These are phyloP conservation scores for Pythium vanterpoolii DNA, from an alignment of 352 stramenopile species.

Conservation along the genomic window DNA sequence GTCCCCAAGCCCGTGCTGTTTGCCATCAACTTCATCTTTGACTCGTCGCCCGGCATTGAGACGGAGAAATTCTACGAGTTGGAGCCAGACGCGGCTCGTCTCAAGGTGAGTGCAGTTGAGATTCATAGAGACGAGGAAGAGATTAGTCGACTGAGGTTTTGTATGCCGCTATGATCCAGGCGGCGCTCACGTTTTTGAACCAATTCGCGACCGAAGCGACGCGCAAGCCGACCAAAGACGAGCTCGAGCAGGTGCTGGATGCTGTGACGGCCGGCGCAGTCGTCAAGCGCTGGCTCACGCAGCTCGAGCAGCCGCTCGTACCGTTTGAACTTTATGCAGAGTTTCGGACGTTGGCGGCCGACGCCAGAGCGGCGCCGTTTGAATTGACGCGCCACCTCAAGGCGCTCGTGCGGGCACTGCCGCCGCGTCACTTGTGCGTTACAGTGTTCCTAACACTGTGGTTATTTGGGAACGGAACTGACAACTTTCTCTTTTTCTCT, in stretches of 20 bases:
- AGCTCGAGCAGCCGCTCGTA: slow-evolving; percentile 64
- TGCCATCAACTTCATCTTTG: slow-evolving; percentile 82
- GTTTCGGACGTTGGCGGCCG: slow-evolving; percentile 41
- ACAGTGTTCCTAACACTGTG: slow-evolving; percentile 11
- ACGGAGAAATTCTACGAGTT: slow-evolving; percentile 69
- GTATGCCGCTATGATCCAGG: too few relatives aligned
- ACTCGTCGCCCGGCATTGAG: slow-evolving; percentile 76
- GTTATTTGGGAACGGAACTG: neutral
- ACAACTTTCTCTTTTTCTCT: neutral
- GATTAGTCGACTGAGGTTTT: too few relatives aligned
- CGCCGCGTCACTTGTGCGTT: slow-evolving; percentile 63
- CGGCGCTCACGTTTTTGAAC: slow-evolving; percentile 61
- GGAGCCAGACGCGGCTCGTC: slow-evolving; percentile 39
- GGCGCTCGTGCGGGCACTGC: slow-evolving; percentile 51
- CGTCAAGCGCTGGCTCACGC: slow-evolving; percentile 60
- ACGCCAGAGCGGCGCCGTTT: slow-evolving; percentile 43
- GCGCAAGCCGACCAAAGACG: slow-evolving; percentile 51
- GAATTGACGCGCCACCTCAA: slow-evolving; percentile 56
- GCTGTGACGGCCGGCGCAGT: slow-evolving; percentile 53
- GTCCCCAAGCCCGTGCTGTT: slow-evolving; percentile 55
- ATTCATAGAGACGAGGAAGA: too few relatives aligned
- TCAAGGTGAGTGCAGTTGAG: too few relatives aligned
- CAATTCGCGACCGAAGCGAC: slow-evolving; percentile 38
- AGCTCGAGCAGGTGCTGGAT: slow-evolving; percentile 56
- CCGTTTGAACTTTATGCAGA: slow-evolving; percentile 63